These are phyloP conservation scores for Phytophthora litchii DNA, from an alignment of 352 stramenopile genomes.

Conservation along the genomic window DNA sequence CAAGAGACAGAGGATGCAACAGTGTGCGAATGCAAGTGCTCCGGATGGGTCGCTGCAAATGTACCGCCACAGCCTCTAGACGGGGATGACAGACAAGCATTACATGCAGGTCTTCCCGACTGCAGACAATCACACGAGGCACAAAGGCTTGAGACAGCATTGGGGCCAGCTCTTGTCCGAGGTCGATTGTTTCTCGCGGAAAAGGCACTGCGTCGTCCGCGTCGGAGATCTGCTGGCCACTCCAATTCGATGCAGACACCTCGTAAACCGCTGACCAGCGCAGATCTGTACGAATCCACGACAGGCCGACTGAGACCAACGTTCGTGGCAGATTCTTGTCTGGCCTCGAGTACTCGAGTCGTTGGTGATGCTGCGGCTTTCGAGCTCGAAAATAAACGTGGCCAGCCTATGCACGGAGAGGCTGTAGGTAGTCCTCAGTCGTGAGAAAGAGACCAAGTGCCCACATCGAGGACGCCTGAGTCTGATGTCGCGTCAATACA, in stretches of 20 bases:
- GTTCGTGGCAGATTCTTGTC: slow-evolving; percentile 22
- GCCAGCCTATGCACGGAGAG: slow-evolving; percentile 13
- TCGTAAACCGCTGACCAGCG: slow-evolving; percentile 7
- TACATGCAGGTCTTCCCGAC: not conserved
- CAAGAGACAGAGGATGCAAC: slow-evolving; percentile 12
- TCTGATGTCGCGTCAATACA: slow-evolving; percentile 12
- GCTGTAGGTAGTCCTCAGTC: slow-evolving; percentile 25
- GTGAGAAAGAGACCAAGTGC: slow-evolving; percentile 22
- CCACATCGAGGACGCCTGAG: slow-evolving; percentile 10
- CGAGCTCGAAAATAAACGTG: slow-evolving; percentile 11
- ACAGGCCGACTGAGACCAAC: slow-evolving; percentile 8
- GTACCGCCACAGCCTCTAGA: not conserved
- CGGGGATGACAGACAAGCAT: slow-evolving; percentile 1
- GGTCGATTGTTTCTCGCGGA: not conserved
- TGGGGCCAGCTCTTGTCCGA: too few species aligned
- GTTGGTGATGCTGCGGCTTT: not conserved
- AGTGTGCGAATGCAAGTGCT: not conserved
- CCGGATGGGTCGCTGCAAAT: not conserved
- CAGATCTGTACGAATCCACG: slow-evolving; percentile 12
- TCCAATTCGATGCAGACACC: slow-evolving; percentile 1
- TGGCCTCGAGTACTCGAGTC: slow-evolving; percentile 3
- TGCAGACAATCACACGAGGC: slow-evolving; percentile 2
- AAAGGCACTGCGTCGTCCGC: slow-evolving; percentile 6
- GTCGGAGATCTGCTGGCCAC: slow-evolving; percentile 27
- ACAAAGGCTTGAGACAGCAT: slow-evolving; percentile 1